Evolutionary conservation across 306 rosid genomes (phyloP).

Genomic region (Rosa multiflora): DNA sequence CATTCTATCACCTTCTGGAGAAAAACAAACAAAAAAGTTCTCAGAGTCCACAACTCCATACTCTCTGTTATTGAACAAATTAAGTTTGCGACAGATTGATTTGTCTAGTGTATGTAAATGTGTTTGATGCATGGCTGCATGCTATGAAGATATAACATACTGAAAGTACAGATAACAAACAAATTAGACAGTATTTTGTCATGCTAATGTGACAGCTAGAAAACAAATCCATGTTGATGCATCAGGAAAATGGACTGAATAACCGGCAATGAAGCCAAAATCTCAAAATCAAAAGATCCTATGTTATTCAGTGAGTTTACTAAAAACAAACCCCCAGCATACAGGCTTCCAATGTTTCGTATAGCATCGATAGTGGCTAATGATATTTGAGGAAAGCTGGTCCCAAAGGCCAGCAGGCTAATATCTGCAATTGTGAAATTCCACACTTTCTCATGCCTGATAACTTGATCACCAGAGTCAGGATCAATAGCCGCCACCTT

Average conservation of each 20-base stretch:
- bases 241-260: neutral
- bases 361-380: conserved; percentile 93
- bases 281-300: conserved; percentile 8
- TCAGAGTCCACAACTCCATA: neutral
- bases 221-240: neutral
- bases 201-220: neutral
- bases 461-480: conserved; percentile 42
- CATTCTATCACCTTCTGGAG: neutral
- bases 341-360: conserved; percentile 62
- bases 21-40: neutral
- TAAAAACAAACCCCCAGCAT: conserved; percentile 86
- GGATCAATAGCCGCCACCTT: conserved; percentile 67
- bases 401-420: conserved; percentile 90
- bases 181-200: too few relatives aligned
- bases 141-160: too few relatives aligned
- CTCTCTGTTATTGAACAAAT: neutral
- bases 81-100: neutral
- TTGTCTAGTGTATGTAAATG: neutral
- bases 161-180: neutral
- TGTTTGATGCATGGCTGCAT: neutral
- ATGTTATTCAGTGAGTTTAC: conserved; percentile 12
- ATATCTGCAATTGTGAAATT: conserved; percentile 94
- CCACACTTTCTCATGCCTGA: conserved; percentile 82
- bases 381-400: conserved; percentile 98
- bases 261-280: conserved; percentile 12